phyloP scores from a whole-genome alignment of 2,329 filamentous ascomycete genomes.

The Canariomyces notabilis region DNA sequence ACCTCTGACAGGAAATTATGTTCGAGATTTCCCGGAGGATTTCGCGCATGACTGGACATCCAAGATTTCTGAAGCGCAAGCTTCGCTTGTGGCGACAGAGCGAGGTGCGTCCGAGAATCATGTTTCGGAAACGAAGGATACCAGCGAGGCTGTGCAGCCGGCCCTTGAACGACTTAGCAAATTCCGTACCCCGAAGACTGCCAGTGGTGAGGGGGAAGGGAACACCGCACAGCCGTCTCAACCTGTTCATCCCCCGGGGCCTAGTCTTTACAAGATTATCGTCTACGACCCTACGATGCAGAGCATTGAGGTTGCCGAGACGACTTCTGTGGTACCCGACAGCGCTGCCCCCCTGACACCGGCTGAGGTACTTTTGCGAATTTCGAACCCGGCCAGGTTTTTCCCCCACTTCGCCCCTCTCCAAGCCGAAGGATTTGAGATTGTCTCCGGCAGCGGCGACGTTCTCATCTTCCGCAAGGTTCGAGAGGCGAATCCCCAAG shows the following conservation, averaged over 20 bases:
- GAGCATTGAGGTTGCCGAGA: conserved; percentile 54
- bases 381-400: conserved; percentile 61
- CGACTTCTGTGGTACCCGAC: conserved; percentile 49
- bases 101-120: too few species aligned
- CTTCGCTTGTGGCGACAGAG: conserved; percentile 17
- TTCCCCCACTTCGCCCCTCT: conserved; percentile 57
- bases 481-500: conserved; percentile 28
- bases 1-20: conserved; percentile 47
- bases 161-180: conserved; percentile 24
- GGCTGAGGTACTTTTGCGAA: conserved; percentile 53
- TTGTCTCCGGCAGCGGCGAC: conserved; percentile 58
- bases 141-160: conserved; percentile 18
- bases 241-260: conserved; percentile 13
- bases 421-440: conserved; percentile 59
- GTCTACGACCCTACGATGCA: conserved; percentile 59
- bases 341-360: conserved; percentile 49
- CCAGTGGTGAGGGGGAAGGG: background rate
- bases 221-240: background rate
- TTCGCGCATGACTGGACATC: conserved; percentile 40
- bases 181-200: background rate
- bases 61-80: conserved; percentile 8
- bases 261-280: conserved; percentile 56
- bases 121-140: background rate
- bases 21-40: conserved; percentile 49
- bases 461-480: conserved; percentile 64